Evolutionary conservation across 2,329 filamentous ascomycete genomes (phyloP).

Genomic region (Penicillium corylophilum): DNA sequence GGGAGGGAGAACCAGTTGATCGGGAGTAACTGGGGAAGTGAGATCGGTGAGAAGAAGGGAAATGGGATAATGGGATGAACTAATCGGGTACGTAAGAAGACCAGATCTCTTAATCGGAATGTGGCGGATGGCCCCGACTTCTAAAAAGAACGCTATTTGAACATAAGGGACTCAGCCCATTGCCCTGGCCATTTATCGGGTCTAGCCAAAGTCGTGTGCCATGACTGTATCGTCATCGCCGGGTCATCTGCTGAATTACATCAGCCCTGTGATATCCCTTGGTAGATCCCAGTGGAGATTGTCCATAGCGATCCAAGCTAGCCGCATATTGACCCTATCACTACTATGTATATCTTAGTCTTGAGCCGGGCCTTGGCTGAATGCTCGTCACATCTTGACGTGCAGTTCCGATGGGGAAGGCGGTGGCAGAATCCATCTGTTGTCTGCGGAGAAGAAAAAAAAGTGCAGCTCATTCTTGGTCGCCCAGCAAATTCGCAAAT

Average conservation of each 20-base stretch:
- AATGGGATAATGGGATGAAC: slow-evolving; percentile 6
- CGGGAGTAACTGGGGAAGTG: slow-evolving; percentile 26
- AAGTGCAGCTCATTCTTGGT: not conserved
- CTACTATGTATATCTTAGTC: not conserved
- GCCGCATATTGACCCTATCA: not conserved
- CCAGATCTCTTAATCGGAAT: slow-evolving; percentile 11
- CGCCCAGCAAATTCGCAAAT: not conserved
- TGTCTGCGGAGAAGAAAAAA: slow-evolving; percentile 9
- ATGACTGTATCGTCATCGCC: slow-evolving; percentile 3
- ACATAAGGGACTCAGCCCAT: not conserved
- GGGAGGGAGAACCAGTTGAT: slow-evolving; percentile 1
- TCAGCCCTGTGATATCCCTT: not conserved
- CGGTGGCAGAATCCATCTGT: slow-evolving; percentile 1
- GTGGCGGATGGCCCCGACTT: slow-evolving; percentile 12
- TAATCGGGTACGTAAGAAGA: slow-evolving; percentile 11
- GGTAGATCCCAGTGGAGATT: not conserved
- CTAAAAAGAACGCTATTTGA: not conserved
- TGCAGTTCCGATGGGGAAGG: not conserved
- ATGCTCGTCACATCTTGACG: not conserved
- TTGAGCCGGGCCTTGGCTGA: not conserved
- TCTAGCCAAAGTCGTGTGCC: slow-evolving; percentile 6
- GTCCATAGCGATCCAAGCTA: not conserved
- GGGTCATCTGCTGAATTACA: slow-evolving; percentile 1
- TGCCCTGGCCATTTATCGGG: not conserved
- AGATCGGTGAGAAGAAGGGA: slow-evolving; percentile 15